Percentiles rank a stretch among this genome's conserved stretches.
phyloP scores from a whole-genome alignment of 2,329 filamentous ascomycete species.

The Pestalotiopsis sp. region DNA sequence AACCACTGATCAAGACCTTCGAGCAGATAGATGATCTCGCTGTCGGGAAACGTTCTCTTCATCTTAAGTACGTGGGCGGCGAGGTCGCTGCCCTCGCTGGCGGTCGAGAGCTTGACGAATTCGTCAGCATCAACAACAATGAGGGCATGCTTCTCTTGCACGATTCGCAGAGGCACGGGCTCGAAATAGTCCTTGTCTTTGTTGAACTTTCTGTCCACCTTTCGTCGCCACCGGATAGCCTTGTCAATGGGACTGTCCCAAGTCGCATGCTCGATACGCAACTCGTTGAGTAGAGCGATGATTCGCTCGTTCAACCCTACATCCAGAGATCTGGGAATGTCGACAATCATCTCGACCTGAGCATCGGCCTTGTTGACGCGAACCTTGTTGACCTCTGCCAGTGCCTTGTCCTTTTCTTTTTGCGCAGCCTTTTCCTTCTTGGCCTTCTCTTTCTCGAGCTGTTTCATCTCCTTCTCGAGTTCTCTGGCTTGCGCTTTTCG shows the following conservation, averaged over 20 bases:
- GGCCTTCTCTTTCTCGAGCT: constrained; percentile 57
- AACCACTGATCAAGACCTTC: constrained; percentile 70
- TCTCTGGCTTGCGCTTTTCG: constrained; percentile 53
- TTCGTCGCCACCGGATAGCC: constrained; percentile 70
- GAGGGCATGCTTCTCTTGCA: constrained; percentile 63
- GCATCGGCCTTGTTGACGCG: constrained; percentile 75
- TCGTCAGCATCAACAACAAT: constrained; percentile 65
- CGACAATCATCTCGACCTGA: constrained; percentile 76
- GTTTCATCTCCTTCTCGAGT: constrained; percentile 57
- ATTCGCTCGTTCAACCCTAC: constrained; percentile 47
- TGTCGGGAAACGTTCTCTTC: constrained; percentile 52
- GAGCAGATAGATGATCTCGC: constrained; percentile 69
- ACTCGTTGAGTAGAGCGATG: constrained; percentile 50
- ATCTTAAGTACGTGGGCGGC: constrained; percentile 61
- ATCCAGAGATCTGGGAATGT: constrained; percentile 63
- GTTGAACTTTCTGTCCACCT: constrained; percentile 65
- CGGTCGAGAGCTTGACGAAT: constrained; percentile 63
- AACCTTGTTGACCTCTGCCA: constrained; percentile 74
- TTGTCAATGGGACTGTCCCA: constrained; percentile 51
- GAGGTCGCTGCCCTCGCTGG: constrained; percentile 50
- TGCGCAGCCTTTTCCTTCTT: constrained; percentile 66
- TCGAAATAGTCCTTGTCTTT: constrained; percentile 66
- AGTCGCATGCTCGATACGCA: constrained; percentile 48
- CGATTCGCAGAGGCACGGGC: constrained; percentile 54
- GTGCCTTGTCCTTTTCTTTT: constrained; percentile 65